A percentile compares a stretch with the other conserved stretches of the same genome.
Conservation (phyloP, 2,329 filamentous ascomycete species). For the Verticillium klebahnii region DNA sequence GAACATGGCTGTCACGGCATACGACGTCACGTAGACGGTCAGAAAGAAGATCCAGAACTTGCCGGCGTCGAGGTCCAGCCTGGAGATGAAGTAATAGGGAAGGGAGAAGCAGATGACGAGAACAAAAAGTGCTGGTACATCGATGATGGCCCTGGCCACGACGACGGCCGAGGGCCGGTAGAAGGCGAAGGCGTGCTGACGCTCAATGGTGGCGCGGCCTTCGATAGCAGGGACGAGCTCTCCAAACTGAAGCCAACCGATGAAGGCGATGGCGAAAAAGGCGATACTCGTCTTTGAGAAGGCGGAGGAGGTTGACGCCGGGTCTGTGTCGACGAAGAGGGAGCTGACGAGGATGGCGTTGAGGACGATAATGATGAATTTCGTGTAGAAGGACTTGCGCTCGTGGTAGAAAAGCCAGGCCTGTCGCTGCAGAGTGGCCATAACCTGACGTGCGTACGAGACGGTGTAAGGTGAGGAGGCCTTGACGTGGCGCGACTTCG, state of each 20-base stretch:
- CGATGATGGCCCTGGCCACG: conserved; percentile 50
- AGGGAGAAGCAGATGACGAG: conserved; percentile 66
- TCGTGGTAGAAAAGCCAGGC: conserved; percentile 35
- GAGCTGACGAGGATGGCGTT: conserved; percentile 72
- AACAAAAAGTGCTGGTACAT: conserved; percentile 58
- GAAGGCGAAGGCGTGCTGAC: conserved; percentile 44
- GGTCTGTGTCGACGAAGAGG: conserved; percentile 63
- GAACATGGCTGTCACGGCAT: conserved; percentile 41
- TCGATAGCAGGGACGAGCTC: conserved; percentile 75
- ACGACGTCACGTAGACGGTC: conserved; percentile 54
- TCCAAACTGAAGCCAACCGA: conserved; percentile 64
- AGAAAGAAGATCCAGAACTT: conserved; percentile 64
- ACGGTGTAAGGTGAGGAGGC: conserved; percentile 74
- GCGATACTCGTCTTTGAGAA: conserved; percentile 48
- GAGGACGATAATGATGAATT: conserved; percentile 72
- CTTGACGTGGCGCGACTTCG: conserved; percentile 63
- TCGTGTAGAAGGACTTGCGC: conserved; percentile 66
- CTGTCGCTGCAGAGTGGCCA: conserved; percentile 65
- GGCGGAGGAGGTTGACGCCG: conserved; percentile 54
- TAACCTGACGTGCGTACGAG: conserved; percentile 66
- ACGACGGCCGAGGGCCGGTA: conserved; percentile 53
- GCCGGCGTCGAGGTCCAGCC: conserved; percentile 60
- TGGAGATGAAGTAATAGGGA: conserved; percentile 74
- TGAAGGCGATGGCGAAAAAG: conserved; percentile 51
- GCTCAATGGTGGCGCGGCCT: conserved; percentile 56